Percentiles rank a stretch among this genome's conserved stretches.
Conservation (phyloP, 2,329 filamentous ascomycete species). For the Alternaria sp. region DNA sequence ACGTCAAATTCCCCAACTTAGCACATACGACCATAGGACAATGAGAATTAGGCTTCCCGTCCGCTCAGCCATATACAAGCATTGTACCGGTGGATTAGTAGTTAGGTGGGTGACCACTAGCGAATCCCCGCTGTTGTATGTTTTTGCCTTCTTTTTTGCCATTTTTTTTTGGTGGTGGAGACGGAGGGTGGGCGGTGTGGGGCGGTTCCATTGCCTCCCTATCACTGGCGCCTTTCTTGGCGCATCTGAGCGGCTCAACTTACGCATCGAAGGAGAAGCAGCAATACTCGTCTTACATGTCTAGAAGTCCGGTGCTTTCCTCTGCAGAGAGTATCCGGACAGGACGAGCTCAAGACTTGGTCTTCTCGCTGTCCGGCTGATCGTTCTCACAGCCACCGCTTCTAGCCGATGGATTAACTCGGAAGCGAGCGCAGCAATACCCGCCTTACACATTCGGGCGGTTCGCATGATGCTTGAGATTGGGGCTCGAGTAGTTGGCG, state of each 20-base stretch:
- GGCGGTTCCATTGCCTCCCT: too few species aligned
- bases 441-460: not conserved
- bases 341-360: not conserved
- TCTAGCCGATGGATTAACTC: not conserved
- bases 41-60: not conserved
- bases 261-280: not conserved
- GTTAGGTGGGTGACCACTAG: not conserved
- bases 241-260: not conserved
- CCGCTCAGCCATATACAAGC: not conserved
- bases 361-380: not conserved
- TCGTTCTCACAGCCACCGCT: not conserved
- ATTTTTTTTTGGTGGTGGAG: not conserved
- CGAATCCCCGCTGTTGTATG: not conserved
- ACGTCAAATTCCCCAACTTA: fast-evolving
- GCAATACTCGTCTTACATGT: not conserved
- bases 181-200: not conserved
- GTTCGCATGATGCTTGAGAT: too few species aligned
- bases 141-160: not conserved
- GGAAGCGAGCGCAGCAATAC: not conserved
- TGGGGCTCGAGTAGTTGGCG: not conserved
- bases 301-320: not conserved
- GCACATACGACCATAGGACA: not conserved
- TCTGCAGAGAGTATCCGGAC: not conserved
- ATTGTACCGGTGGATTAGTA: not conserved
- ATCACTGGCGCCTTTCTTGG: too few species aligned